Base-by-base conservation (phyloP, 352 stramenopile species). In the Achlya hypogyna region DNA sequence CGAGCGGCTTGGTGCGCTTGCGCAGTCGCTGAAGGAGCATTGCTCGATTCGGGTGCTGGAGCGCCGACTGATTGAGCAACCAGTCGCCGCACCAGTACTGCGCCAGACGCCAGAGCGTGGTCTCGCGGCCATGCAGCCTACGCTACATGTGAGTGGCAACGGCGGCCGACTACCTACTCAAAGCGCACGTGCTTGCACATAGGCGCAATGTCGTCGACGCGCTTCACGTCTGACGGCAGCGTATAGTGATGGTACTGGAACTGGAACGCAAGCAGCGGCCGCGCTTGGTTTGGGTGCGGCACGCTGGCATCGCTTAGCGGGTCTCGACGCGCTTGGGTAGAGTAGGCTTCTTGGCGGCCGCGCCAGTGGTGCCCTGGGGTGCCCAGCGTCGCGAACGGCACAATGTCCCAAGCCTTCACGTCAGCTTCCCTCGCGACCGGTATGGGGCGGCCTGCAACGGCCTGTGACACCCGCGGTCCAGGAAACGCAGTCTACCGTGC, bases 61-160 rank as follows among this genome's bases (percentile, higher is more conserved):
- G n/a, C 20, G 31, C 16, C 2, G 32, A 38, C 35, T 64, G 54
- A 28, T 64, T 52, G 5, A 64, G 1, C 10, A 64, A 18, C 54
- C 54, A 64, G 54, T 64, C 54, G 31, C 54, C 54, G 16, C 32
- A 64, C 54, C 54, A 64, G 18, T 35, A 52, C 35, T 64, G 54
- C 22, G 35, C 35, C 28, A 38, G 54, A 10, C 35, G 54, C 54
- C 54, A 64, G 18, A 28, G 32, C 20, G 23, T 5, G 35, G 5
- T 5, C 4, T 29, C 14, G 8, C 12, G 38, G 12, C 32, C 34
- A 28, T 47, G 23, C 32, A 64, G 22, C 25, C 54, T 64, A 64
- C 32, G 4, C 18, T 16, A 12, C 31, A 20, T 29, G 20, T 10
- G 5, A 20, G 29, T 49, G 14, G 14, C 14, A 62, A 18, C 34